phyloP scores from a whole-genome alignment of 176 grass and related monocot genomes.

The Musa itinerans region DNA sequence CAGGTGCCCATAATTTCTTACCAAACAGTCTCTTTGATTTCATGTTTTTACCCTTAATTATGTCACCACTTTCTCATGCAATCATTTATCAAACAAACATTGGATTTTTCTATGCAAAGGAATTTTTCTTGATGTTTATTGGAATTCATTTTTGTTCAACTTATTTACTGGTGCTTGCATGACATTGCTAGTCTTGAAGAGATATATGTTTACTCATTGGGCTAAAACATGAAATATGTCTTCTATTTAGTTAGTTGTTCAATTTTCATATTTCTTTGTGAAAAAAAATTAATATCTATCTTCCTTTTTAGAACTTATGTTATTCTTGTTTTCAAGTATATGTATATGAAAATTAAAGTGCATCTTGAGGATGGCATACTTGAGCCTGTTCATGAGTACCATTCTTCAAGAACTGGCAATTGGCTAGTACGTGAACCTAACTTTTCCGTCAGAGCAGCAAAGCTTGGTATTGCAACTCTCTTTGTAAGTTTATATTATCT shows the following conservation, averaged over 20 bases:
- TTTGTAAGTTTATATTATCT: conserved; percentile 69
- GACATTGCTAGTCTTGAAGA: too few relatives aligned
- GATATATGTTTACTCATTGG: neutral
- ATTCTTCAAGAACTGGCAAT: conserved; percentile 3
- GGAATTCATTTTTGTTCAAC: too few relatives aligned
- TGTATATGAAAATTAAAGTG: conserved; percentile 79
- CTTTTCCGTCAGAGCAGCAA: conserved; percentile 73
- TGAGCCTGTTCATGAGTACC: conserved; percentile 33
- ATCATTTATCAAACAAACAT: neutral
- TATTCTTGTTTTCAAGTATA: conserved; percentile 49
- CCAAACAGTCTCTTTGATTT: neutral
- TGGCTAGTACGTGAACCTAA: conserved; percentile 29
- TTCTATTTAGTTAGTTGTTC: neutral
- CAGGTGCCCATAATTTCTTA: conserved; percentile 34
- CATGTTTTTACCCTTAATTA: neutral
- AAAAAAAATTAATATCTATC: neutral
- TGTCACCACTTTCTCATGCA: neutral
- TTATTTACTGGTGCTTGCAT: too few relatives aligned
- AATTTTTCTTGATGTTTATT: neutral
- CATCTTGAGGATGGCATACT: conserved; percentile 73
- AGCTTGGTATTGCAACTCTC: conserved; percentile 55
- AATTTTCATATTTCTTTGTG: neutral
- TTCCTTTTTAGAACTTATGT: conserved; percentile 4
- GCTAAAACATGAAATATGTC: neutral
- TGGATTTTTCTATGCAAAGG: neutral